These are phyloP conservation scores for Aphanomyces stellatus DNA, from an alignment of 352 stramenopile species.

Conservation along the genomic window DNA sequence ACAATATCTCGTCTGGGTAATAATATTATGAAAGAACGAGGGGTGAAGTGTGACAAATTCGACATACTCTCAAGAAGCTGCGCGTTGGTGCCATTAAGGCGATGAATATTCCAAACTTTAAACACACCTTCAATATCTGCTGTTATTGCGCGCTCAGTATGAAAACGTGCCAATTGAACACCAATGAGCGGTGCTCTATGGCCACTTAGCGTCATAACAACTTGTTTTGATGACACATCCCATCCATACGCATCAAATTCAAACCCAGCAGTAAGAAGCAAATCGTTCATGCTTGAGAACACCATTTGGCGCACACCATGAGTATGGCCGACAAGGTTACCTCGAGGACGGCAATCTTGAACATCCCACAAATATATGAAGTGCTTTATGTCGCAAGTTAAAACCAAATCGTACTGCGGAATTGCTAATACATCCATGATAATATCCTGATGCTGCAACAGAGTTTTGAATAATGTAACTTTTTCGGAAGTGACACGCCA, in stretches of 20 bases:
- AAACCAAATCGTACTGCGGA: conserved; percentile 59
- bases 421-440: conserved; percentile 65
- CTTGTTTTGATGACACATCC: conserved; percentile 71
- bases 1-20: conserved; percentile 55
- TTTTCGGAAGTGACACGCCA: conserved; percentile 37
- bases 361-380: conserved; percentile 76
- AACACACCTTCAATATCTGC: conserved; percentile 59
- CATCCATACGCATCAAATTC: conserved; percentile 77
- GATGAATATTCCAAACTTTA: conserved; percentile 80
- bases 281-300: conserved; percentile 60
- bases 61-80: conserved; percentile 57
- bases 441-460: conserved; percentile 45
- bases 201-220: conserved; percentile 51
- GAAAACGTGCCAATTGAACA: conserved; percentile 56
- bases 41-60: conserved; percentile 44
- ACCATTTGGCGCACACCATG: conserved; percentile 68
- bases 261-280: conserved; percentile 75
- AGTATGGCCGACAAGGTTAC: conserved; percentile 46
- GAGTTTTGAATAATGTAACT: conserved; percentile 32
- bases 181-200: conserved; percentile 69
- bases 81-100: conserved; percentile 34
- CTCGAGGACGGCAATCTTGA: conserved; percentile 50
- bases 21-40: conserved; percentile 47
- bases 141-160: conserved; percentile 76
- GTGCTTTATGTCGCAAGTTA: conserved; percentile 64